A percentile compares a stretch with the other conserved stretches of the same genome.
Evolutionary conservation across 1,139 yeast species (phyloP).

Genomic region (Meyerozyma carpophila): DNA sequence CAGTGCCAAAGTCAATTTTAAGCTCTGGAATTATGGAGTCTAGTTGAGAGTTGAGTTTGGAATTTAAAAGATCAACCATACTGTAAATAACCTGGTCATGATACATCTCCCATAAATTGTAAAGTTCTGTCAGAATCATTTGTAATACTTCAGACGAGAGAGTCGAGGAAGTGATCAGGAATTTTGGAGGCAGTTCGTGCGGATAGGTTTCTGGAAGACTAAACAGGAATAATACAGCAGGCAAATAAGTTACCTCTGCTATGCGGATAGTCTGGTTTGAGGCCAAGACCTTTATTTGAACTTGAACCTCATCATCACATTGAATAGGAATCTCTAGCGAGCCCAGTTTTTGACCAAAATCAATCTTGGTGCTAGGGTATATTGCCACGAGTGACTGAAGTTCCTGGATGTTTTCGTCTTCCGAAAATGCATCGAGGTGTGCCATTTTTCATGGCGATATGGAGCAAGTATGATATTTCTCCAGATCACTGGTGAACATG

Average conservation of each 20-base stretch:
- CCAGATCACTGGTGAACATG: not conserved
- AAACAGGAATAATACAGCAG: slow-evolving; percentile 26
- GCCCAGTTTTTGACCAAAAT: slow-evolving; percentile 15
- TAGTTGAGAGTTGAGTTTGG: slow-evolving; percentile 11
- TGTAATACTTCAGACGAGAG: slow-evolving; percentile 13
- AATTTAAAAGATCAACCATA: slow-evolving; percentile 40
- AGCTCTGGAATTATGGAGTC: slow-evolving; percentile 4
- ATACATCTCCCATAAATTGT: slow-evolving; percentile 30
- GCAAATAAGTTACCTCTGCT: slow-evolving; percentile 18
- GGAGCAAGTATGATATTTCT: no score
- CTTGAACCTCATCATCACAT: slow-evolving; percentile 12
- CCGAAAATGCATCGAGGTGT: slow-evolving; percentile 12
- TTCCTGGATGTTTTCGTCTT: slow-evolving; percentile 31
- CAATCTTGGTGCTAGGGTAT: slow-evolving; percentile 40
- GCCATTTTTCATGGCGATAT: not conserved
- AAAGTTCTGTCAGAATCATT: slow-evolving; percentile 14
- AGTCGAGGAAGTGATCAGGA: slow-evolving; percentile 10
- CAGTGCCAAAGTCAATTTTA: not conserved
- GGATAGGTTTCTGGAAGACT: not conserved
- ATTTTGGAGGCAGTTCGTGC: no score
- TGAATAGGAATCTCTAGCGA: slow-evolving; percentile 21
- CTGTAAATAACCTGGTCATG: slow-evolving; percentile 40
- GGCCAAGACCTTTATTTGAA: slow-evolving; percentile 2
- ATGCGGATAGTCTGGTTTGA: slow-evolving; percentile 1
- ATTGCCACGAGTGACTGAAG: slow-evolving; percentile 44